phyloP scores from a whole-genome alignment of 2,329 filamentous ascomycete genomes.

The Cercospora sesami region DNA sequence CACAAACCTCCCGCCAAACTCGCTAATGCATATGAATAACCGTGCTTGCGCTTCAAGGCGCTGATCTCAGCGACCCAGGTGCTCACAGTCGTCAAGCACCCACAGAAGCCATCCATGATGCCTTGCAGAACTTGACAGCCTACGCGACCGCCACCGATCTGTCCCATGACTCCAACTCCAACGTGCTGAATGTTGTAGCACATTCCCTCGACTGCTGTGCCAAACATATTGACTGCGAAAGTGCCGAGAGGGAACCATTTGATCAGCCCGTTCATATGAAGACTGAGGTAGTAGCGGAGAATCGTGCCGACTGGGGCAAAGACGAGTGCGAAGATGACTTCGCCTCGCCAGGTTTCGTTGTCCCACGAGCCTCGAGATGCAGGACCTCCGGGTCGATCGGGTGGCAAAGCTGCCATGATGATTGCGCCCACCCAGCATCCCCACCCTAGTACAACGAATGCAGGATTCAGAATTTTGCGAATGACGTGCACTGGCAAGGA shows the following conservation, averaged over 20 bases:
- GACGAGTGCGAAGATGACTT: constrained; percentile 72
- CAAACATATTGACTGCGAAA: constrained; percentile 76
- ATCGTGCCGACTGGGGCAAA: constrained; percentile 82
- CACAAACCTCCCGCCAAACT: constrained; percentile 63
- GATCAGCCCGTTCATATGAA: constrained; percentile 67
- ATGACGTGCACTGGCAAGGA: constrained; percentile 59
- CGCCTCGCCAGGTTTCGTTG: constrained; percentile 69
- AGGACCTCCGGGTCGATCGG: constrained; percentile 50
- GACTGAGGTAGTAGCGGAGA: constrained; percentile 69
- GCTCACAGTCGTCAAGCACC: constrained; percentile 50
- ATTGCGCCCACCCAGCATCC: constrained; percentile 78
- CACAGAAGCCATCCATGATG: constrained; percentile 52
- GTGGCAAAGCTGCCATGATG: constrained; percentile 70
- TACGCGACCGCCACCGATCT: constrained; percentile 43
- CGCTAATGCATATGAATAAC: constrained; percentile 66
- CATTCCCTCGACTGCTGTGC: constrained; percentile 72
- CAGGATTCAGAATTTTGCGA: constrained; percentile 63
- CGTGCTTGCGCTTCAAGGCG: constrained; percentile 48
- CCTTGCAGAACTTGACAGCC: constrained; percentile 52
- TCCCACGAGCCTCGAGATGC: constrained; percentile 35
- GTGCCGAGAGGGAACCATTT: constrained; percentile 80
- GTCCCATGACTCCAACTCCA: constrained; percentile 37
- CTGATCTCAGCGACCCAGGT: constrained; percentile 52
- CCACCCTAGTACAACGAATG: constrained; percentile 64
- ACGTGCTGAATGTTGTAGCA: constrained; percentile 76